phyloP scores from a whole-genome alignment of 2,329 filamentous ascomycete species.

The Aspergillus glaucus region DNA sequence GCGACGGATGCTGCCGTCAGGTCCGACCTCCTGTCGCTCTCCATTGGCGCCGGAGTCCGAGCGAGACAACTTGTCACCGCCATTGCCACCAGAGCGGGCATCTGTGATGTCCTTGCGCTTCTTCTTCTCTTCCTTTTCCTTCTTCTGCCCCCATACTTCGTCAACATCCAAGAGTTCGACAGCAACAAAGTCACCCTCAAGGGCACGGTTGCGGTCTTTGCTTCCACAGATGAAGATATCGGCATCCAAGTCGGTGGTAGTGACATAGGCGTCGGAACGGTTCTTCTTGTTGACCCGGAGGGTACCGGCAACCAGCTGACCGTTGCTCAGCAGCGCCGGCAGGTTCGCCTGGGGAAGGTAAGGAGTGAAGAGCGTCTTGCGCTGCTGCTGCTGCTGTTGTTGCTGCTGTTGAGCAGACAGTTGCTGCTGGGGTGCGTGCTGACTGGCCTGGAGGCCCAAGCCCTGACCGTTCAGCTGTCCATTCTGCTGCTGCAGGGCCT shows the following conservation, averaged over 20 bases:
- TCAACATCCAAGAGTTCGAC: constrained; percentile 95
- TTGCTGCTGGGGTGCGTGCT: constrained; percentile 63
- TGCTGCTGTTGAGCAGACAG: constrained; percentile 54
- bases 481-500: constrained; percentile 90
- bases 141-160: constrained; percentile 97
- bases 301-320: constrained; percentile 91
- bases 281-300: constrained; percentile 99
- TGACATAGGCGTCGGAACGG: constrained; percentile 95
- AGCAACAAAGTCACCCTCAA: constrained; percentile 92
- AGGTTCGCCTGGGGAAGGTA: constrained; percentile 93
- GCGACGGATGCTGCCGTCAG: constrained; percentile 80
- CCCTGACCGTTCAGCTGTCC: constrained; percentile 74
- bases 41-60: constrained; percentile 55
- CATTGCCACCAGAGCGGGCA: constrained; percentile 70
- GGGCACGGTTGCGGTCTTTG: constrained; percentile 94
- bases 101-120: constrained; percentile 99
- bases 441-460: constrained; percentile 60
- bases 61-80: constrained; percentile 56
- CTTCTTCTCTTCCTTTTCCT: constrained; percentile 99
- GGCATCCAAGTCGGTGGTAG: constrained; percentile 86
- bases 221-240: constrained; percentile 99
- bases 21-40: constrained; percentile 55
- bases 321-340: constrained; percentile 81
- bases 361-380: constrained; percentile 97
- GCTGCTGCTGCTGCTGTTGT: constrained; percentile 79